These are phyloP conservation scores for Sarcomyxa edulis DNA, from an alignment of 768 basidiomycete species.

Conservation along the genomic window DNA sequence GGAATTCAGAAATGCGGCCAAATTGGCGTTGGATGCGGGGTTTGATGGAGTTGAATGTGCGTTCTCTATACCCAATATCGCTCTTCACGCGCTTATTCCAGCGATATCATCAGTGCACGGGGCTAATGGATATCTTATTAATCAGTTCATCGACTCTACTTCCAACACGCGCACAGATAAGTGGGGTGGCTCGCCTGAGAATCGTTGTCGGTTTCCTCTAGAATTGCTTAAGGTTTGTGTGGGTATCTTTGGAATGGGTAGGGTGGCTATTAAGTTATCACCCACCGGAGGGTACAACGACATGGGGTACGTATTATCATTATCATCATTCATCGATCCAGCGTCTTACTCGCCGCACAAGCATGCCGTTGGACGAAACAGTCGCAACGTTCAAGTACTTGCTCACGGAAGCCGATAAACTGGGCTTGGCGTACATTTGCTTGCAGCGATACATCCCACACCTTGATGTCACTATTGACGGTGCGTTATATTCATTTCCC, in stretches of 20 bases:
- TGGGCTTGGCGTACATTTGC: no score
- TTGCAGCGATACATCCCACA: no score
- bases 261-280: slow-evolving; percentile 25
- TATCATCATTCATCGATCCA: no score
- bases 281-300: slow-evolving; percentile 12
- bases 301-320: no score
- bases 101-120: slow-evolving; percentile 17
- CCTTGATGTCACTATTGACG: no score
- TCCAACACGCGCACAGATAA: slow-evolving; percentile 33
- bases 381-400: no score
- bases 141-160: slow-evolving; percentile 29
- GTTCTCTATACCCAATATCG: slow-evolving; percentile 5
- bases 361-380: no score
- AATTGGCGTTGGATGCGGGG: slow-evolving; percentile 27
- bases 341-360: no score
- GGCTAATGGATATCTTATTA: slow-evolving; percentile 27
- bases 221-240: slow-evolving; percentile 27
- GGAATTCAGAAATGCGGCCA: slow-evolving; percentile 24
- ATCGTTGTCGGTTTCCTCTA: slow-evolving; percentile 33
- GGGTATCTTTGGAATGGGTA: slow-evolving; percentile 28
- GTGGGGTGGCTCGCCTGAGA: slow-evolving; percentile 40
- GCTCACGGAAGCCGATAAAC: no score
- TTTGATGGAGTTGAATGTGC: slow-evolving; percentile 29
- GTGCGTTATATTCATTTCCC: no score
- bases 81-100: background rate